phyloP scores from a whole-genome alignment of 306 rosid species.

The Quercus berberidifolia region DNA sequence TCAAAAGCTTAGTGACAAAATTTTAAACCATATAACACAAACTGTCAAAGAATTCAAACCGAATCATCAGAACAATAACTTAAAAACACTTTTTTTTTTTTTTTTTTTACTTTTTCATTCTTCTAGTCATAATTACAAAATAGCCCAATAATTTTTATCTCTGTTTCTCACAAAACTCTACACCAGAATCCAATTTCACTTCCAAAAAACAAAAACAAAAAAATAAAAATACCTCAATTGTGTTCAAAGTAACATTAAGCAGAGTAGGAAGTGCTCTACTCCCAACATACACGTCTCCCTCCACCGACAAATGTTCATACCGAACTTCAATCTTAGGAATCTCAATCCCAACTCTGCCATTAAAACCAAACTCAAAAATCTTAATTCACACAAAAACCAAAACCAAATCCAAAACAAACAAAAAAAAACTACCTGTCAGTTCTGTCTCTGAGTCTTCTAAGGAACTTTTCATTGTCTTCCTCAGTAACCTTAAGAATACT shows the following conservation, averaged over 20 bases:
- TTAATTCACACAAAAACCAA: neutral
- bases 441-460: slow-evolving; percentile 49
- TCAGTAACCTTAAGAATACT: slow-evolving; percentile 58
- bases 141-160: too few relatives aligned
- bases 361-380: neutral
- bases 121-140: too few relatives aligned
- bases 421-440: slow-evolving; percentile 44
- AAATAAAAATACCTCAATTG: slow-evolving; percentile 47
- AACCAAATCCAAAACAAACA: neutral
- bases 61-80: too few relatives aligned
- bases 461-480: slow-evolving; percentile 63
- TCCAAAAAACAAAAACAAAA: neutral
- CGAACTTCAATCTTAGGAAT: slow-evolving; percentile 70
- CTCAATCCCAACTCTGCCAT: slow-evolving; percentile 67
- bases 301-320: slow-evolving; percentile 49
- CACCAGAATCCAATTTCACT: neutral
- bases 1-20: neutral
- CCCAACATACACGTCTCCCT: slow-evolving; percentile 75
- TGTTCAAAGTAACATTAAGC: slow-evolving; percentile 48
- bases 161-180: neutral
- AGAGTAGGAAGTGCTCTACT: slow-evolving; percentile 79
- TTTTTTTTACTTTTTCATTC: too few relatives aligned
- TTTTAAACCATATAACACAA: too few relatives aligned
- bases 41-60: too few relatives aligned
- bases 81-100: too few relatives aligned